phyloP scores from a whole-genome alignment of 495 filamentous ascomycete genomes.

The Massariosphaeria phaeospora region DNA sequence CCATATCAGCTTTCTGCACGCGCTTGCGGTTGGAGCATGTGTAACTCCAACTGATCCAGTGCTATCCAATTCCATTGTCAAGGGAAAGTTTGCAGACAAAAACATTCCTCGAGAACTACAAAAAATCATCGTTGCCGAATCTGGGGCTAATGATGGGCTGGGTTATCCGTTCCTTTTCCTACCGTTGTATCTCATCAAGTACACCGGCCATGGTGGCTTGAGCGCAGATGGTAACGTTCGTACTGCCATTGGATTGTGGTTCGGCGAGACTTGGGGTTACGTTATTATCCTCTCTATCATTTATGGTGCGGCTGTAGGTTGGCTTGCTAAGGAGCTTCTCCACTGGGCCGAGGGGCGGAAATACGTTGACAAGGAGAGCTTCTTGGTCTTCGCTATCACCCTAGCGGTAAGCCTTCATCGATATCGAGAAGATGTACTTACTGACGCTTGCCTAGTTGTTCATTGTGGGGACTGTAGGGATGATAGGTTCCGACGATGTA shows the following conservation, averaged over 20 bases:
- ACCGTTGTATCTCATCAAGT: constrained; percentile 77
- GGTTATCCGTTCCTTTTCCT: constrained; percentile 89
- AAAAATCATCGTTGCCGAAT: constrained; percentile 84
- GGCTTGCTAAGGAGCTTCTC: constrained; percentile 72
- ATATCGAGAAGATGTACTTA: neutral
- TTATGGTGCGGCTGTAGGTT: constrained; percentile 75
- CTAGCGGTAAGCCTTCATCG: constrained; percentile 55
- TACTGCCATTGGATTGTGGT: constrained; percentile 74
- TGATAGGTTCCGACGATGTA: constrained; percentile 89
- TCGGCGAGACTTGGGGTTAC: constrained; percentile 82
- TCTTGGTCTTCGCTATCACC: constrained; percentile 82
- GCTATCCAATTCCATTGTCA: constrained; percentile 83
- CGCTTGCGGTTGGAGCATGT: constrained; percentile 73
- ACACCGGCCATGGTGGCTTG: constrained; percentile 54
- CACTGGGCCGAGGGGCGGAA: constrained; percentile 78
- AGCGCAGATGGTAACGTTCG: constrained; percentile 54
- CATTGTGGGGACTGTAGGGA: constrained; percentile 77
- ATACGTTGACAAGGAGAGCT: constrained; percentile 86
- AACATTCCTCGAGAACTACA: constrained; percentile 79
- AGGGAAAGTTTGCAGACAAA: constrained; percentile 88
- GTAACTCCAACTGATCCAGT: constrained; percentile 92
- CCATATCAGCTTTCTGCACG: constrained; percentile 65
- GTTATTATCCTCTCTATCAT: constrained; percentile 71
- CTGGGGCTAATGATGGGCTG: constrained; percentile 88
- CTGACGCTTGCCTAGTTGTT: constrained; percentile 53